Evolutionary conservation across 306 rosid genomes (phyloP).

Genomic region (Castanea crenata): DNA sequence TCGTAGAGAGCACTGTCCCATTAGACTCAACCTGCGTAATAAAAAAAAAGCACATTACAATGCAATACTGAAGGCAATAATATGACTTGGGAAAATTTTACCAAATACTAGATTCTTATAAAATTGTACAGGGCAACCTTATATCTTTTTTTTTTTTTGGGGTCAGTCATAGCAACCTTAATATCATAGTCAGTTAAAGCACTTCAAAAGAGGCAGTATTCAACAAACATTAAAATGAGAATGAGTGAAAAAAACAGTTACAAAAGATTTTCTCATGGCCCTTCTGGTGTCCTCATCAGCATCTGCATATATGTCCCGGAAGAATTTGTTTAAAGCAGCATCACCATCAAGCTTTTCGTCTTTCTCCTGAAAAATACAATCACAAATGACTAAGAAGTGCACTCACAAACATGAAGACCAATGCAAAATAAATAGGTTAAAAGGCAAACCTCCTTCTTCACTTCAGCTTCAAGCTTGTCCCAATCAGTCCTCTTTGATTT

Average conservation of each 20-base stretch:
- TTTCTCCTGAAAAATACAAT: slow-evolving; percentile 60
- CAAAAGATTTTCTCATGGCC: slow-evolving; percentile 95
- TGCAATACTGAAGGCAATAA: background rate
- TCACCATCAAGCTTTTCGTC: slow-evolving; percentile 96
- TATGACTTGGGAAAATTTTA: background rate
- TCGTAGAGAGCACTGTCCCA: slow-evolving; percentile 90
- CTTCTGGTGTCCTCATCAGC: slow-evolving; percentile 92
- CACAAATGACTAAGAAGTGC: slow-evolving; percentile 1
- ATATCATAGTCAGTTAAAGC: background rate
- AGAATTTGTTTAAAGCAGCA: slow-evolving; percentile 90
- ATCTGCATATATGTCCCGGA: slow-evolving; percentile 82
- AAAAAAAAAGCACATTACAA: background rate
- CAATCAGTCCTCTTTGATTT: slow-evolving; percentile 66
- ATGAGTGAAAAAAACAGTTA: slow-evolving; percentile 30
- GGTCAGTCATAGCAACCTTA: background rate
- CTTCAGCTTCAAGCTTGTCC: slow-evolving; percentile 88
- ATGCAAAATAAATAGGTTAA: background rate
- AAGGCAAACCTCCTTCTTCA: slow-evolving; percentile 77
- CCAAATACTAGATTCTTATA: background rate
- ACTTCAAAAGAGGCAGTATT: background rate
- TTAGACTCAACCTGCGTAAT: slow-evolving; percentile 72
- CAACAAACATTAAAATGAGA: background rate
- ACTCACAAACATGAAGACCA: background rate
- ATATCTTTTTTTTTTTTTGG: background rate
- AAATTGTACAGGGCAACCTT: background rate